phyloP scores from a whole-genome alignment of 441 rosid genomes.

The Adansonia gregorii region DNA sequence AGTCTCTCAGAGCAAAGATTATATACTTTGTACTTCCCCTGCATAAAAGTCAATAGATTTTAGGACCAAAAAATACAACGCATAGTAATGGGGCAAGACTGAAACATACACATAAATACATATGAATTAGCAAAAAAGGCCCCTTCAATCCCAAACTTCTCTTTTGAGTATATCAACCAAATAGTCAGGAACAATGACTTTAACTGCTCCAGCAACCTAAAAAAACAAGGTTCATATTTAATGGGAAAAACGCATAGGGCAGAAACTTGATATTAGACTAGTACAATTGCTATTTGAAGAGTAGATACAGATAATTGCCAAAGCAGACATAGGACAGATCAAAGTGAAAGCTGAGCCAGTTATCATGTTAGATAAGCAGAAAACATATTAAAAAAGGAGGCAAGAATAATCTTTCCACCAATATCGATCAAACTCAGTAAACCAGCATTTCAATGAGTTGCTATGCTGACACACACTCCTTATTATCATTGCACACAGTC shows the following conservation, averaged over 20 bases:
- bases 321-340: background rate
- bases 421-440: background rate
- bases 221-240: background rate
- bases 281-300: background rate
- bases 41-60: constrained; percentile 32
- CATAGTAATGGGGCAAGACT: background rate
- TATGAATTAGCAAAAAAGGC: background rate
- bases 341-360: constrained; percentile 3
- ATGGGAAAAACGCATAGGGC: background rate
- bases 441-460: background rate
- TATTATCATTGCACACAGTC: background rate
- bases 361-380: background rate
- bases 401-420: background rate
- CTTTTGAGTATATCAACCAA: background rate
- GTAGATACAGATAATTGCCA: background rate
- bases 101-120: background rate
- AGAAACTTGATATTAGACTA: background rate
- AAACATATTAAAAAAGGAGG: background rate
- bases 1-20: constrained; percentile 95
- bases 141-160: background rate
- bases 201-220: background rate
- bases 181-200: background rate
- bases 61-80: constrained; percentile 21
- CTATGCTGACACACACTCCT: background rate
- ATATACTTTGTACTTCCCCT: constrained; percentile 94